These are phyloP conservation scores for Colletotrichum liaoningense DNA, from an alignment of 2,329 filamentous ascomycete genomes.

Conservation along the genomic window DNA sequence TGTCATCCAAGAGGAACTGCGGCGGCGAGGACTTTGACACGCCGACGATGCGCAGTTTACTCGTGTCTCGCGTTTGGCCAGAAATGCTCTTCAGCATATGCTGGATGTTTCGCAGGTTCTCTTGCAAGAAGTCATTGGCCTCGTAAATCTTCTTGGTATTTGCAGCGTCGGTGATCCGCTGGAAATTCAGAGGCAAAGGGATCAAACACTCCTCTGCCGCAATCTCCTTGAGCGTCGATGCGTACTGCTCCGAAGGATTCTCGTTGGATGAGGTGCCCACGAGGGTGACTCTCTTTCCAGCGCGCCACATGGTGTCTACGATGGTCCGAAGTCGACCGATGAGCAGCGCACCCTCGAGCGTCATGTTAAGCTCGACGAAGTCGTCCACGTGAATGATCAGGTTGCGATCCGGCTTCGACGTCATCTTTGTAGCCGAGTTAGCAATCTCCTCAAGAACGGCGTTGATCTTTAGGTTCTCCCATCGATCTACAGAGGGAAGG, in stretches of 20 bases:
- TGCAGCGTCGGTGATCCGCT: constrained; percentile 36
- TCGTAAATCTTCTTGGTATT: constrained; percentile 38
- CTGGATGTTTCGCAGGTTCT: constrained; percentile 60
- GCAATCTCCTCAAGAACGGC: constrained; percentile 66
- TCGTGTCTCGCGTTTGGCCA: constrained; percentile 35
- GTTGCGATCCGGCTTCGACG: constrained; percentile 47
- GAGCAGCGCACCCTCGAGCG: constrained; percentile 75
- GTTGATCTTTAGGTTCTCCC: constrained; percentile 72
- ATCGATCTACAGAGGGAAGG: constrained; percentile 57
- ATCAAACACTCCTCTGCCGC: constrained; percentile 55
- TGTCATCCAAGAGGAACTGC: constrained; percentile 28
- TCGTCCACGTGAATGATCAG: constrained; percentile 85
- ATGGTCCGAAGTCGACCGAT: constrained; percentile 76
- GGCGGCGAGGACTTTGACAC: constrained; percentile 31
- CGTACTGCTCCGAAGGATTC: constrained; percentile 57
- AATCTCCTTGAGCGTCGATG: constrained; percentile 51
- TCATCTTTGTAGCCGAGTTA: constrained; percentile 31
- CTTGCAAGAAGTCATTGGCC: constrained; percentile 51
- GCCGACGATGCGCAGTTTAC: constrained; percentile 29
- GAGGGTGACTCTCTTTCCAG: constrained; percentile 79
- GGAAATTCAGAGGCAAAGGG: constrained; percentile 40
- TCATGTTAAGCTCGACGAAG: constrained; percentile 80
- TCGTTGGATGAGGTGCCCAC: constrained; percentile 79
- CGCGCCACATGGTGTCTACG: constrained; percentile 77
- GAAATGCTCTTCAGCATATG: constrained; percentile 57